Conservation (phyloP, 768 basidiomycete species). For the Piloderma croceum region DNA sequence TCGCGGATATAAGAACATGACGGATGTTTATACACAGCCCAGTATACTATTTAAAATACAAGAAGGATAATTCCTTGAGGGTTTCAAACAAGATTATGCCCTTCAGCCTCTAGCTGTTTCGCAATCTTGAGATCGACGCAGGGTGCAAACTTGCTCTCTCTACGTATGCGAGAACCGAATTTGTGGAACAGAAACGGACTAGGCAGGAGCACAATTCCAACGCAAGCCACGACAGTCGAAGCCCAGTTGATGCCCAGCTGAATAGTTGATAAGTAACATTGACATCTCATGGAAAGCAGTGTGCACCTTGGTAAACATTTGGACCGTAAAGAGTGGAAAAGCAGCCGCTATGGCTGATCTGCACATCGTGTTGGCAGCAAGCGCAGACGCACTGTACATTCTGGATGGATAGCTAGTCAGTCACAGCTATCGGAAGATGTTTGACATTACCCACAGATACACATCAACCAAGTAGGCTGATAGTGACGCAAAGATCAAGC, state of each 20-base stretch:
- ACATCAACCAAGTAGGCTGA: constrained; percentile 61
- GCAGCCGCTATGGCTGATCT: constrained; percentile 53
- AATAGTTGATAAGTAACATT: background rate
- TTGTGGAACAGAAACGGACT: constrained; percentile 43
- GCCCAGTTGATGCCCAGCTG: no score
- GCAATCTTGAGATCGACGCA: no score
- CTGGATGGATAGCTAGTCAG: constrained; percentile 20
- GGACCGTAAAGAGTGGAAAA: constrained; percentile 62
- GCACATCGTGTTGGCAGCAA: constrained; percentile 56
- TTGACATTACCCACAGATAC: constrained; percentile 41
- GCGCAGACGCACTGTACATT: constrained; percentile 55
- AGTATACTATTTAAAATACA: no score
- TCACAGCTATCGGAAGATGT: no score
- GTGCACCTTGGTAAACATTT: constrained; percentile 53
- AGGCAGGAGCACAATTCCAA: constrained; percentile 35
- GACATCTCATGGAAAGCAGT: no score
- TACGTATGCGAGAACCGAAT: constrained; percentile 37
- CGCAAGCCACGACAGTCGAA: constrained; percentile 35
- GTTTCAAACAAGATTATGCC: no score
- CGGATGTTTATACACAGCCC: no score
- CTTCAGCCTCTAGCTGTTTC: no score
- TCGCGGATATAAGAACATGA: no score
- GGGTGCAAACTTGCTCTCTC: constrained; percentile 33
- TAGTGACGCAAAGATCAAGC: constrained; percentile 57
- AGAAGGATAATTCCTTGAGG: no score